phyloP scores from a whole-genome alignment of 192 early-diverging fungal species.

The Backusella sp. region DNA sequence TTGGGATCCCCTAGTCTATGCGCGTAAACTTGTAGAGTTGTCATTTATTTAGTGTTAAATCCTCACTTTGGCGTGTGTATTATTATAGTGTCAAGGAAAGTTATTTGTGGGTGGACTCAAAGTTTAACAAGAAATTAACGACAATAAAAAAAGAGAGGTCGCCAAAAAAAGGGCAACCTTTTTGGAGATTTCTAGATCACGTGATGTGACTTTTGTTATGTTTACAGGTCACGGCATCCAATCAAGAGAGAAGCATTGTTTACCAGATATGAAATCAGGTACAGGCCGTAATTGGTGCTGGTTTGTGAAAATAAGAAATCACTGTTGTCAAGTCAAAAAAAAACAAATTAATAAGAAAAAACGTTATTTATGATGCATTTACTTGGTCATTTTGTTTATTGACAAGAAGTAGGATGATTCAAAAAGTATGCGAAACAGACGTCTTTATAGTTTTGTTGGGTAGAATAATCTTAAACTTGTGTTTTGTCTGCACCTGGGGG shows the following conservation, averaged over 20 bases:
- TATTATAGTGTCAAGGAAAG: background rate
- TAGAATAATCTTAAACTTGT: too few species aligned
- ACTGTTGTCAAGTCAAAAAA: too few species aligned
- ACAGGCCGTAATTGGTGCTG: background rate
- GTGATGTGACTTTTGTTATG: background rate
- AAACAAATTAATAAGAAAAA: too few species aligned
- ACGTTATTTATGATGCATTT: too few species aligned
- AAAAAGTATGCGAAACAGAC: too few species aligned
- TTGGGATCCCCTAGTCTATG: conserved; percentile 50
- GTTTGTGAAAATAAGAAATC: background rate
- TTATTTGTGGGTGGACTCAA: background rate
- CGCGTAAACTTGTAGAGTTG: conserved; percentile 47
- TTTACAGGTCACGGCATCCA: background rate
- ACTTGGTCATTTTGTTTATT: too few species aligned
- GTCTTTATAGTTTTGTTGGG: too few species aligned
- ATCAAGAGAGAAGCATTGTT: background rate
- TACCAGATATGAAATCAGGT: background rate
- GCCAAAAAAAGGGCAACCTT: conserved; percentile 2
- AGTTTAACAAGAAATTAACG: conserved; percentile 8
- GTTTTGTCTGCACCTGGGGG: too few species aligned
- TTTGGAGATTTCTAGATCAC: background rate
- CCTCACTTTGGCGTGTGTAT: background rate
- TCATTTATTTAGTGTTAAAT: conserved; percentile 23
- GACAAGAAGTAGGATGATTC: too few species aligned
- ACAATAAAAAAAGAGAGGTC: conserved; percentile 1